Conservation (phyloP, 2,329 filamentous ascomycete species). For the Phaeosphaeriaceae sp. region DNA sequence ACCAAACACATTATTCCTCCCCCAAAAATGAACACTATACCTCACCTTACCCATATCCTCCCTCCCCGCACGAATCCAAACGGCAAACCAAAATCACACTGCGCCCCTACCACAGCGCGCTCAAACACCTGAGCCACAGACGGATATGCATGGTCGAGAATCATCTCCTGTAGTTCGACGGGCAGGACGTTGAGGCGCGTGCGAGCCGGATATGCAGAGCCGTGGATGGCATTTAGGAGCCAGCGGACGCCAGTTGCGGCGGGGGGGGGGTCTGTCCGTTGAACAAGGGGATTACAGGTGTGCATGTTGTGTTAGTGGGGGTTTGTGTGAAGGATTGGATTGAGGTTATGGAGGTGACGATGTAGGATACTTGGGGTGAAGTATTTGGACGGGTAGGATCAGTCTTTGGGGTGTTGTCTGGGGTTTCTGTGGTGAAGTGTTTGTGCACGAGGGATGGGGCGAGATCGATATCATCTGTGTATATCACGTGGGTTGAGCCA, state of each 20-base stretch:
- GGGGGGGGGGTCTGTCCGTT: neutral
- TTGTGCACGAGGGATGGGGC: slow-evolving; percentile 6
- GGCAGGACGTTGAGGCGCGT: slow-evolving; percentile 5
- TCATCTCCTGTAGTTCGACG: slow-evolving; percentile 11
- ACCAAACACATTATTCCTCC: too few relatives aligned
- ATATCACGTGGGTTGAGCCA: slow-evolving; percentile 1
- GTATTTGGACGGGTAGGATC: neutral
- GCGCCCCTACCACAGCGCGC: too few relatives aligned
- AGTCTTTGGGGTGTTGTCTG: neutral
- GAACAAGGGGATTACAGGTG: slow-evolving; percentile 3
- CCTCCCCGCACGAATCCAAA: too few relatives aligned
- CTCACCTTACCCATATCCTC: too few relatives aligned
- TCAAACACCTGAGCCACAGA: too few relatives aligned
- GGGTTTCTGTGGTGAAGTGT: slow-evolving; percentile 1
- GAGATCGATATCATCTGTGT: slow-evolving; percentile 3
- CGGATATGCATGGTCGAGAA: slow-evolving; percentile 7
- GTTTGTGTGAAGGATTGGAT: slow-evolving; percentile 8
- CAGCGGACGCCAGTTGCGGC: slow-evolving; percentile 3
- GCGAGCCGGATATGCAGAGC: slow-evolving; percentile 1
- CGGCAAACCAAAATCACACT: too few relatives aligned
- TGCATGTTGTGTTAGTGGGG: neutral
- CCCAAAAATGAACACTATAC: too few relatives aligned
- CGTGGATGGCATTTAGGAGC: slow-evolving; percentile 11
- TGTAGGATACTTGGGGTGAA: neutral
- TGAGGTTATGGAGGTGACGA: slow-evolving; percentile 5